Evolutionary conservation across 805 yeast species (phyloP).

Genomic region (Saturnispora saitoi): DNA sequence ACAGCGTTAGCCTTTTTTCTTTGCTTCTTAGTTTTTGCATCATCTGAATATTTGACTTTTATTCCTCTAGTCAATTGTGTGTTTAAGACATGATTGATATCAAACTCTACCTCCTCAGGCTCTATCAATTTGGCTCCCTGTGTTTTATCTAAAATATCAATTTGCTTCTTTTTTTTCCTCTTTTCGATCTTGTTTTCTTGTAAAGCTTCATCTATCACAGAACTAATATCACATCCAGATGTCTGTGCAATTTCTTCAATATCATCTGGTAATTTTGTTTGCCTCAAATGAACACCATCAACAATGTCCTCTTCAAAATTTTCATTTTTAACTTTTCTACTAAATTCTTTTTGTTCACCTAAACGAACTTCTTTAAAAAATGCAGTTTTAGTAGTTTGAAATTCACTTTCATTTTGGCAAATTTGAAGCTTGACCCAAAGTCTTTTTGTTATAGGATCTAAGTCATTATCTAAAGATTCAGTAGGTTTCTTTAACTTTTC

Average conservation of each 20-base stretch:
- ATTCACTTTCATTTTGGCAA: constrained; percentile 22
- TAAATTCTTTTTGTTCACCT: constrained; percentile 14
- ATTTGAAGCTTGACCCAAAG: constrained; percentile 27
- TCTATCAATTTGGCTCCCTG: not conserved
- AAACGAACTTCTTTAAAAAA: constrained; percentile 15
- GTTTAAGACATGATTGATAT: not conserved
- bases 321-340: constrained; percentile 10
- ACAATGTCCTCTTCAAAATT: constrained; percentile 16
- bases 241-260: constrained; percentile 13
- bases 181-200: not conserved
- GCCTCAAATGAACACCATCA: constrained; percentile 13
- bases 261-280: constrained; percentile 13
- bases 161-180: not conserved
- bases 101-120: not conserved
- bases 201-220: constrained; percentile 10
- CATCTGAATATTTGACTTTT: constrained; percentile 3
- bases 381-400: constrained; percentile 20
- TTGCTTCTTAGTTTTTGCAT: not conserved
- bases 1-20: not conserved
- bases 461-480: constrained; percentile 22
- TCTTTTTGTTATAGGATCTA: constrained; percentile 18
- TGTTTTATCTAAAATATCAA: not conserved
- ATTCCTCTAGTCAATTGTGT: not conserved
- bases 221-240: not conserved
- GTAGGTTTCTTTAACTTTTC: constrained; percentile 17